Percentiles rank a stretch among this genome's conserved stretches.
phyloP scores from a whole-genome alignment of 192 early-diverging fungal species.

The Phlyctochytrium arcticum region DNA sequence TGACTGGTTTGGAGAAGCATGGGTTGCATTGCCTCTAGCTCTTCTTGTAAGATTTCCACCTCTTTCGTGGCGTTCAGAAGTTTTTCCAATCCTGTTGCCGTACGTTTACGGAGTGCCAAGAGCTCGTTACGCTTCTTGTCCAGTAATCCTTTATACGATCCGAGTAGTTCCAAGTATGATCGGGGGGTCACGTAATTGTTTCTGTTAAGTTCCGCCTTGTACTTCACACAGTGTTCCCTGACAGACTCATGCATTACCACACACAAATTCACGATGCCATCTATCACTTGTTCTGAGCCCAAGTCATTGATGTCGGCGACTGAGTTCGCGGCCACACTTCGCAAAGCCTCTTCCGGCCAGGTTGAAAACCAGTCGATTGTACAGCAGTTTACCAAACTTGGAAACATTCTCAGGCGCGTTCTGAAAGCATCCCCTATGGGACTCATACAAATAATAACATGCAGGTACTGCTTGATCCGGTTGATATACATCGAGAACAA shows the following conservation, averaged over 20 bases:
- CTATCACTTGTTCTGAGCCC: constrained; percentile 55
- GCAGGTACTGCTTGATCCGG: constrained; percentile 46
- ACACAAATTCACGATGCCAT: constrained; percentile 55
- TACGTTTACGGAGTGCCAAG: constrained; percentile 46
- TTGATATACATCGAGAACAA: constrained; percentile 54
- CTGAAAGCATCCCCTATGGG: constrained; percentile 62
- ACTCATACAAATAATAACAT: constrained; percentile 63
- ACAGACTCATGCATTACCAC: constrained; percentile 60
- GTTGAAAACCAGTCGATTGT: constrained; percentile 68
- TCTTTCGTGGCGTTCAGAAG: constrained; percentile 55
- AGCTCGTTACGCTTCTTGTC: constrained; percentile 58
- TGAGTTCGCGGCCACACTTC: constrained; percentile 54
- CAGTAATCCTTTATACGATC: constrained; percentile 53
- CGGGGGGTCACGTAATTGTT: constrained; percentile 66
- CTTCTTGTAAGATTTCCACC: constrained; percentile 61
- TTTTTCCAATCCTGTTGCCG: constrained; percentile 58
- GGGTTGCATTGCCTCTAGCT: constrained; percentile 61
- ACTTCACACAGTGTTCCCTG: constrained; percentile 45
- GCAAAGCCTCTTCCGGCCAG: constrained; percentile 60
- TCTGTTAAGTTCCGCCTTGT: constrained; percentile 52
- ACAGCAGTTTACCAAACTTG: constrained; percentile 61
- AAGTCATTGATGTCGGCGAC: constrained; percentile 54
- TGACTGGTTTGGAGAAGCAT: constrained; percentile 59
- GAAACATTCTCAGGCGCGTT: constrained; percentile 59
- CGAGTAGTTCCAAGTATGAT: constrained; percentile 55